Evolutionary conservation across 495 filamentous ascomycete species (phyloP).

Genomic region (Daldinia vernicosa): DNA sequence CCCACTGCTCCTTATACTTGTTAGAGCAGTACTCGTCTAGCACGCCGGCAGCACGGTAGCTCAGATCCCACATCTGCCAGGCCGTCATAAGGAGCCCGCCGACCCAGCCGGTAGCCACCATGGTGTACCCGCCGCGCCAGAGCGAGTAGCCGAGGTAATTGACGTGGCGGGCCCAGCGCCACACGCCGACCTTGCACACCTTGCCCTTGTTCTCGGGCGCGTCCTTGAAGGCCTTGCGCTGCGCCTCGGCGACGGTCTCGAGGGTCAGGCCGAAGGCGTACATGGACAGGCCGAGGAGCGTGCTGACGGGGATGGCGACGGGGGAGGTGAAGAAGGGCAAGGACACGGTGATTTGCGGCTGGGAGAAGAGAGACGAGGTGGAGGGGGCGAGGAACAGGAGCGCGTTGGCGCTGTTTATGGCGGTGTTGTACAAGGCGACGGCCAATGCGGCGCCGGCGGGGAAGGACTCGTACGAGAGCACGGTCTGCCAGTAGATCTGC

Average conservation of each 20-base stretch:
- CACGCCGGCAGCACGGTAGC: conserved; percentile 53
- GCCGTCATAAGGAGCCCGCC: conserved; percentile 49
- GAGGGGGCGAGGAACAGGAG: conserved; percentile 54
- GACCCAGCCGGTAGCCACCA: conserved; percentile 59
- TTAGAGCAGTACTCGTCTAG: conserved; percentile 62
- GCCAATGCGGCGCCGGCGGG: conserved; percentile 44
- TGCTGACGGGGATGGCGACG: conserved; percentile 32
- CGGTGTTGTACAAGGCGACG: conserved; percentile 56
- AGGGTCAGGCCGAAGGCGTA: conserved; percentile 58
- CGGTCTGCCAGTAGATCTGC: conserved; percentile 58
- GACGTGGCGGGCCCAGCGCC: conserved; percentile 63
- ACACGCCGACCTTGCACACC: conserved; percentile 62
- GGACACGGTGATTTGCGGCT: conserved; percentile 26
- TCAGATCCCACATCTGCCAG: conserved; percentile 59
- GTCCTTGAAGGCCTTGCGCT: conserved; percentile 64
- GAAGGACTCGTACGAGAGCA: conserved; percentile 57
- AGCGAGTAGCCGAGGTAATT: conserved; percentile 68
- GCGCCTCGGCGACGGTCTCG: conserved; percentile 61
- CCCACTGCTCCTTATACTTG: conserved; percentile 57
- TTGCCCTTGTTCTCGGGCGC: conserved; percentile 62
- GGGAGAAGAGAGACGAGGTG: conserved; percentile 50
- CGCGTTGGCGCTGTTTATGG: conserved; percentile 57
- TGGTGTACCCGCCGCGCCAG: conserved; percentile 62
- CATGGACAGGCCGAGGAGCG: conserved; percentile 53
- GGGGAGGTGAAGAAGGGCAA: conserved; percentile 4